phyloP scores from a whole-genome alignment of 371 early-diverging fungal species.

The Mortierella sp. region DNA sequence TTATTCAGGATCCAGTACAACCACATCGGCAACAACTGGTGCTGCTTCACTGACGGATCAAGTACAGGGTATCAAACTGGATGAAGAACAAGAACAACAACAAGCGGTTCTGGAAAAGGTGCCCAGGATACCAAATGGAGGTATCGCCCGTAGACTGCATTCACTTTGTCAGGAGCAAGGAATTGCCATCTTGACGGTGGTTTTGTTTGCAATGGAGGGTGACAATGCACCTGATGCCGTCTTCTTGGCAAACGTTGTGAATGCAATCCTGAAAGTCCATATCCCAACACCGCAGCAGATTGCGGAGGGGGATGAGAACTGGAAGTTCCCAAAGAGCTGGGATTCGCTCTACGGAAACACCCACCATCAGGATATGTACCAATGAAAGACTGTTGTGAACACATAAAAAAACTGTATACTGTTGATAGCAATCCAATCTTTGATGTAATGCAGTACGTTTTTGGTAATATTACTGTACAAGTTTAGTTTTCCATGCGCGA shows the following conservation, averaged over 20 bases:
- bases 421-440: too few species aligned
- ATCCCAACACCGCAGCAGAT: constrained; percentile 43
- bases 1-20: background rate
- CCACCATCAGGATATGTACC: constrained; percentile 50
- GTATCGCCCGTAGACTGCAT: constrained; percentile 62
- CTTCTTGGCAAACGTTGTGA: constrained; percentile 66
- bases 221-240: constrained; percentile 81
- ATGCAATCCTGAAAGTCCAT: constrained; percentile 59
- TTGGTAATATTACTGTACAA: background rate
- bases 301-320: constrained; percentile 44
- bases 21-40: background rate
- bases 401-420: too few species aligned
- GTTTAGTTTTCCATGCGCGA: too few species aligned
- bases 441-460: too few species aligned
- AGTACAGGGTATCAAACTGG: constrained; percentile 56
- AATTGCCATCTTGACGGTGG: constrained; percentile 60
- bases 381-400: too few species aligned
- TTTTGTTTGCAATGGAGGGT: constrained; percentile 82
- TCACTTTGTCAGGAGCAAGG: constrained; percentile 46
- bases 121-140: constrained; percentile 65
- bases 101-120: constrained; percentile 28
- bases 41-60: constrained; percentile 12
- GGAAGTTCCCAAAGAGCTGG: constrained; percentile 80
- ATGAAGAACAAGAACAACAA: constrained; percentile 10
- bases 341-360: constrained; percentile 56